Evolutionary conservation across 2,329 filamentous ascomycete species (phyloP), one percentile per base, ranked within the genome.

Genomic region (Proliferodiscus dingleyae): DNA sequence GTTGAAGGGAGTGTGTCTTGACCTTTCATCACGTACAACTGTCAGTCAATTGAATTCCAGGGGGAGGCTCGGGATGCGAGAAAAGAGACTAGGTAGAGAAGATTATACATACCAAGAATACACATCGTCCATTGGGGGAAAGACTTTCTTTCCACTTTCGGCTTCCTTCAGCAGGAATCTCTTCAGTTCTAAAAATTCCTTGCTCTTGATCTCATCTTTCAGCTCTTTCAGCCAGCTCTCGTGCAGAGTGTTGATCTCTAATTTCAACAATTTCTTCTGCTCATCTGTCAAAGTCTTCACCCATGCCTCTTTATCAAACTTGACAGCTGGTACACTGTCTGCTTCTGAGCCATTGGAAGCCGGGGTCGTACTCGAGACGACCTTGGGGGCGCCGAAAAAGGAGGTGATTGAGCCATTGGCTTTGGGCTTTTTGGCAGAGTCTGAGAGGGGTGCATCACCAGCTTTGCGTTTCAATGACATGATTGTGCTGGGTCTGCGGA

Each of bases 231-330:
- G 74, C 91, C 93, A 98, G 70, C 85, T 94, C 49, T 90, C 87
- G 63, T 96, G 80, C 50, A 98, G 71, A 0, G 90, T 96, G 36
- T 94, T 81, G 56, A 98, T 95, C 70, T 98, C 93, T 32, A 98
- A 76, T 61, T 86, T 75, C 39, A 98, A 75, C 37, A 97, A 73
- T 42, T 84, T 75, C 62, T 81, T 88, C 66, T 96, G 88, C 69
- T 98, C 93, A 0, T 78, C 67, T 0, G 79, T 89, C 52, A 98
- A 74, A 46, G 79, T 78, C 16, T 80, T 78, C n/a, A 90, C 74
- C 93, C 93, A 98, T 67, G 86, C 88, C 37, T 80, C 80, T 72
- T 95, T 96, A 72, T 96, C 78, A 64, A 96, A 97, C 54, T 79
- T 86, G 38, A 51, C 42, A 32, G 58, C 49, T 5, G 60, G 45